A percentile compares a stretch with the other conserved stretches of the same genome.
These are phyloP conservation scores for Monosiga brevicollis DNA, from an alignment of 78 protist species.

Conservation along the genomic window DNA sequence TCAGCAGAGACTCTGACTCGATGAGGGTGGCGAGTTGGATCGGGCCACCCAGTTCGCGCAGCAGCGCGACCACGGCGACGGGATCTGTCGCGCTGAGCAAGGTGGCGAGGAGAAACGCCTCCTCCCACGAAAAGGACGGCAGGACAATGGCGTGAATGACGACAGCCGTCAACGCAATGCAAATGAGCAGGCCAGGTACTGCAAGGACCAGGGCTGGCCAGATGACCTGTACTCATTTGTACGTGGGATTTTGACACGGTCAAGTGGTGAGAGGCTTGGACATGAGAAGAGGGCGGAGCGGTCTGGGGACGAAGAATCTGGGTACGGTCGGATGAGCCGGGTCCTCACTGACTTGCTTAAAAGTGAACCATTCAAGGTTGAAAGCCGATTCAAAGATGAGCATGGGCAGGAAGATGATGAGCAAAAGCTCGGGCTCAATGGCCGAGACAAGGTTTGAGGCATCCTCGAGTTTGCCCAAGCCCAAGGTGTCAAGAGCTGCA, in stretches of 20 bases:
- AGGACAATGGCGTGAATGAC: not conserved
- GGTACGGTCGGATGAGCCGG: not conserved
- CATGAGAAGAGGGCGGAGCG: not conserved
- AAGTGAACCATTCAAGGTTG: constrained; percentile 13
- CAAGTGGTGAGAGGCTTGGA: no score
- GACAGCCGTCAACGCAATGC: constrained; percentile 9
- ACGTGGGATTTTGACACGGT: not conserved
- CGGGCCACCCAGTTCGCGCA: constrained; percentile 51
- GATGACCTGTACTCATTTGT: not conserved
- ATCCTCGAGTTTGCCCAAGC: not conserved
- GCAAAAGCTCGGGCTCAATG: constrained; percentile 24
- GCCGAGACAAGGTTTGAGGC: not conserved
- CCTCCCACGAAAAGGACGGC: not conserved
- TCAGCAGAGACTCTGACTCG: constrained; percentile 60
- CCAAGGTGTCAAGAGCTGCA: not conserved
- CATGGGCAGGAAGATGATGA: constrained; percentile 42
- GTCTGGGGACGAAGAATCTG: not conserved
- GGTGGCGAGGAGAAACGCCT: constrained; percentile 20
- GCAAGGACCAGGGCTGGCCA: not conserved
- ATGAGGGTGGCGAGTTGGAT: constrained; percentile 31
- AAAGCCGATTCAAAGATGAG: constrained; percentile 48
- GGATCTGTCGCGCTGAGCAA: constrained; percentile 67
- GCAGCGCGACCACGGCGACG: constrained; percentile 66
- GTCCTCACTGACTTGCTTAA: not conserved
- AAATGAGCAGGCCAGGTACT: constrained; percentile 17